Base-by-base conservation (phyloP, 352 stramenopile species). In the Plasmopara halstedii region DNA sequence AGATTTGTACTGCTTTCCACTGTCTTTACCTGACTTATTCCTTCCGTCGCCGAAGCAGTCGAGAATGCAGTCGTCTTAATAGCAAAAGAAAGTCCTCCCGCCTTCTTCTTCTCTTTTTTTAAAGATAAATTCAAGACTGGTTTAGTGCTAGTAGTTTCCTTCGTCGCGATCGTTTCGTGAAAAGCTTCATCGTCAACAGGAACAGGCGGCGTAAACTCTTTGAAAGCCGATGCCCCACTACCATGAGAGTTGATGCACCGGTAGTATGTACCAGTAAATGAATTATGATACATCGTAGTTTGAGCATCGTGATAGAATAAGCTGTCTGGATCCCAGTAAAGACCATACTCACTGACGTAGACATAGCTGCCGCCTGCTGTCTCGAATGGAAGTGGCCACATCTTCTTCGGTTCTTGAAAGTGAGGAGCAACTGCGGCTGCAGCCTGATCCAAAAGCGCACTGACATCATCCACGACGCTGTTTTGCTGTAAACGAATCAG, bases 291-390 rank as follows among this genome's bases (percentile, higher is more conserved):
- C 3, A 88, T 36, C 45, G 83, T 88, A 13, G 74, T 70, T 15
- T 77, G 64, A 26, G 73, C 57, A 42, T 89, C 61, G 60, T 89
- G 91, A 58, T 88, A 91, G 23, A 89, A 93, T 77, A 87, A 79
- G 48, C 75, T 90, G 52, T 91, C 73, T 1, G 60, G 54, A 42
- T 93, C 74, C 52, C 82, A 93, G 46, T 89, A 91, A 34, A 93
- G 58, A 0, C 82, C 79, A 49, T 53, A 65, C 21, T 87, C 73
- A 29, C 62, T 83, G 14, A 53, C 63, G 44, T 72, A 93, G 9
- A 88, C 59, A 31, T 88, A 93, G 53, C 73, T 85, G 13, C 79
- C 82, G 3, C 82, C 82, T 11, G 53, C 79, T 9, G 70, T 83
- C 58, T 93, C 82, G 39, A 93, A 93, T 20, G 79, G 77, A 20